Evolutionary conservation across 768 basidiomycete species (phyloP), one percentile per base, ranked within the genome.

Genomic region (Leccinellum albellum): DNA sequence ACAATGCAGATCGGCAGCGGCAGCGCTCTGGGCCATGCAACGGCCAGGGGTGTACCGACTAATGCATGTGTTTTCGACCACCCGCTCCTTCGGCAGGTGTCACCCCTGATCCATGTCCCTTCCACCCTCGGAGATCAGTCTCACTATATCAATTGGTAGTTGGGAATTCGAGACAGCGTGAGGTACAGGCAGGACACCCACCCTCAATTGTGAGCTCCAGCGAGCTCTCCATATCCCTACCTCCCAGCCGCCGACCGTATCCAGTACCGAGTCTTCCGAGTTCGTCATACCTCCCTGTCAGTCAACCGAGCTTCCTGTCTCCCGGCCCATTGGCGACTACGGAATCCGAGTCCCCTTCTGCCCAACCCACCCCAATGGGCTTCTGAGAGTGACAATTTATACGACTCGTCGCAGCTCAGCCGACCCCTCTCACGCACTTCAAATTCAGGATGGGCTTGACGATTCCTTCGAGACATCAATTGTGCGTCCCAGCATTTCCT

Each of bases 401-500:
- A 87, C 59, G 89, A 91, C 21, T 91, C 91, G 0, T 88, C 88
- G 1, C 73, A 88, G n/a, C 74, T 23, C 76, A 74, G 6, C 85
- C 89, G 1, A 90, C 91, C 2, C 88, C 87, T 17, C 86, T 87
- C 21, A 74, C 82, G 4, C 78, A 73, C 60, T 73, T 6, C 73
- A 75, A 0, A 67, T 90, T 45, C 82, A 80, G 1, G 89, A 92
- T 45, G 80, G 78, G 4, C 67, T 64, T 9, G 90, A 91, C 60
- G 73, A 65, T 0, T 90, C 88, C 0, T 86, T 84, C 56, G 90
- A 91, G 56, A 89, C 89, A 0, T 90, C 89, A 0, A 78, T 87
- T 67, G 74, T 91, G 65, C 76, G 86, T 28, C 87, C 89, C 0
- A 88, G 80, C 58, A 80, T 69, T 40, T 68, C 75, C 70, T 75